These are phyloP conservation scores for Claviceps humidiphila DNA, from an alignment of 2,329 filamentous ascomycete species.

Conservation along the genomic window DNA sequence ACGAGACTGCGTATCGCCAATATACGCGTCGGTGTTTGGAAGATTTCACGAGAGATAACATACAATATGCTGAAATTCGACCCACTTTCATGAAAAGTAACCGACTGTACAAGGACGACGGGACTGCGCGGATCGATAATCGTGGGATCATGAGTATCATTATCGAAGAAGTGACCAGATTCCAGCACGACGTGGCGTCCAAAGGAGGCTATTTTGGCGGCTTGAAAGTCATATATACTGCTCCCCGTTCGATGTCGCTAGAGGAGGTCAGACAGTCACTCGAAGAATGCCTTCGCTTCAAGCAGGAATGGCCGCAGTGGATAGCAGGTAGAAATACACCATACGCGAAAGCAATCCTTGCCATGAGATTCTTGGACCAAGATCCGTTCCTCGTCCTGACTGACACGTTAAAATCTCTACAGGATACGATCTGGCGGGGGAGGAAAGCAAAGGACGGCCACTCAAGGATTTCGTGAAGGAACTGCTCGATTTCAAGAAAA, in stretches of 20 bases:
- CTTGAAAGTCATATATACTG: conserved; percentile 60
- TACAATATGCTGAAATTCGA: conserved; percentile 59
- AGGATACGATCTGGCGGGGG: conserved; percentile 60
- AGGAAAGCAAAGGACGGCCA: conserved; percentile 49
- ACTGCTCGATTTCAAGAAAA: conserved; percentile 41
- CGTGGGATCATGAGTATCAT: conserved; percentile 48
- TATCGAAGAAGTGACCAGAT: conserved; percentile 37
- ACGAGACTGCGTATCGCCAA: conserved; percentile 45
- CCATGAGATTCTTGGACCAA: not conserved
- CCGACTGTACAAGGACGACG: conserved; percentile 46
- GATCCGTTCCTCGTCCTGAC: not conserved
- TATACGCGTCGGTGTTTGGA: conserved; percentile 49
- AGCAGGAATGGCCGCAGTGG: conserved; percentile 39
- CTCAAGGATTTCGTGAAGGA: conserved; percentile 41
- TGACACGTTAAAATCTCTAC: not conserved
- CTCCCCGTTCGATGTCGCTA: conserved; percentile 45
- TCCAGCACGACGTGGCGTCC: conserved; percentile 22
- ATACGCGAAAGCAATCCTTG: not conserved
- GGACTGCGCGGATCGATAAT: conserved; percentile 37
- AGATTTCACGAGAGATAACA: conserved; percentile 49
- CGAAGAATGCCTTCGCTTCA: conserved; percentile 48
- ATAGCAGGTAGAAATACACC: conserved; percentile 40
- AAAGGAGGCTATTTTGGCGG: conserved; percentile 39
- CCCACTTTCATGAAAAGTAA: conserved; percentile 56
- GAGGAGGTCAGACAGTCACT: conserved; percentile 37